Conservation (phyloP, 2,329 filamentous ascomycete genomes). For the Penicillium occitanis region DNA sequence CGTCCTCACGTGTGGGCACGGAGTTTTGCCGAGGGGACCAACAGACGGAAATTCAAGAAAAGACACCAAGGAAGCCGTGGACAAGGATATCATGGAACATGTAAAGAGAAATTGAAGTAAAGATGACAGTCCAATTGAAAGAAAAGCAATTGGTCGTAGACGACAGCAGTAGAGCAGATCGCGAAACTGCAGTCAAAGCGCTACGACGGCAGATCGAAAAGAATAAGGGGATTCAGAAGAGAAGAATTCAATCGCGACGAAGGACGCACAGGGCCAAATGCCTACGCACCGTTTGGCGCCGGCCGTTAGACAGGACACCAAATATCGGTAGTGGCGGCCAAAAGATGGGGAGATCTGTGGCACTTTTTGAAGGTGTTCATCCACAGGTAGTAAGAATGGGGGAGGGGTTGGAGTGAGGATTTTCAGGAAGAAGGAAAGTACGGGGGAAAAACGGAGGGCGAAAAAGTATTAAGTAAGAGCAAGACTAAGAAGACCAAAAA, state of each 20-base stretch:
- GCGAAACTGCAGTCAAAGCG: constrained; percentile 7
- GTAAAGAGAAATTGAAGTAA: neutral
- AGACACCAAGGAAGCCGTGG: neutral
- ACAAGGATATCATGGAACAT: neutral
- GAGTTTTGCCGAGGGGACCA: constrained; percentile 2
- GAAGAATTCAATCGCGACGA: constrained; percentile 9
- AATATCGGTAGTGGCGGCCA: constrained; percentile 48
- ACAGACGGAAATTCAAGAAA: neutral
- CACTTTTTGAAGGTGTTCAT: constrained; percentile 21
- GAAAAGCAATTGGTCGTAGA: neutral
- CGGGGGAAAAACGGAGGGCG: constrained; percentile 19
- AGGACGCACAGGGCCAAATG: constrained; percentile 35
- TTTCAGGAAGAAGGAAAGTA: constrained; percentile 10
- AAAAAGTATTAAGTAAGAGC: constrained; percentile 21
- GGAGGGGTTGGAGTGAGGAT: constrained; percentile 14
- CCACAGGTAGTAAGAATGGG: constrained; percentile 22
- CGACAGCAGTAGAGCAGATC: neutral
- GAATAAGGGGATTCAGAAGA: constrained; percentile 9
- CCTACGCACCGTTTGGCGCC: constrained; percentile 49
- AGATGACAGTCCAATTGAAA: constrained; percentile 6
- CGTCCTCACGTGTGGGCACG: constrained; percentile 4
- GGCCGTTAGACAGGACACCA: constrained; percentile 49
- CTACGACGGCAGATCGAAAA: constrained; percentile 11
- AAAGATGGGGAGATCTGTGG: constrained; percentile 34
- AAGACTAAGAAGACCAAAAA: neutral